Conservation (phyloP, 2,329 filamentous ascomycete genomes). For the Arthroderma uncinatum region DNA sequence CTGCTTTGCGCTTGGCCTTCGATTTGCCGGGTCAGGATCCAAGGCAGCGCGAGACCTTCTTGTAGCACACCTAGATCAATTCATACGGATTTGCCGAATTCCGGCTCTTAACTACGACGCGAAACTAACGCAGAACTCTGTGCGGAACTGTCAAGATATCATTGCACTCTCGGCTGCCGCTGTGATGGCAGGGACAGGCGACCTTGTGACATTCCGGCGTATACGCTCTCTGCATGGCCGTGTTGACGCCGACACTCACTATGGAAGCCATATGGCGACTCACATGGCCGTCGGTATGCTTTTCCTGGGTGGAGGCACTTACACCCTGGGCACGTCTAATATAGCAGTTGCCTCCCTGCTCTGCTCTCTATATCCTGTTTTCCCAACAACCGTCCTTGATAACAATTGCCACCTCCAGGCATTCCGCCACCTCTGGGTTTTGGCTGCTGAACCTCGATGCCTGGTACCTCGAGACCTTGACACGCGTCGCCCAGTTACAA, state of each 20-base stretch:
- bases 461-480: slow-evolving; percentile 79
- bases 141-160: slow-evolving; percentile 83
- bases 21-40: slow-evolving; percentile 63
- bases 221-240: slow-evolving; percentile 80
- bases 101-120: slow-evolving; percentile 62
- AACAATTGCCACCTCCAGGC: slow-evolving; percentile 92
- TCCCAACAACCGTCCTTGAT: slow-evolving; percentile 79
- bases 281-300: slow-evolving; percentile 85
- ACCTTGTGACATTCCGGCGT: slow-evolving; percentile 71
- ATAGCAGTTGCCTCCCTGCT: slow-evolving; percentile 76
- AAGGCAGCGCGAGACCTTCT: slow-evolving; percentile 65
- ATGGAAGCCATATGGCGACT: slow-evolving; percentile 84
- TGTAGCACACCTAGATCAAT: slow-evolving; percentile 72
- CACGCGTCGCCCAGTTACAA: slow-evolving; percentile 64
- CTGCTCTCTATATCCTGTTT: slow-evolving; percentile 87
- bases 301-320: slow-evolving; percentile 84
- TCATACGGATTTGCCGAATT: slow-evolving; percentile 64
- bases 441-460: slow-evolving; percentile 81
- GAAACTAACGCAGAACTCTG: slow-evolving; percentile 68
- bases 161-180: slow-evolving; percentile 70
- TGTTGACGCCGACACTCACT: slow-evolving; percentile 70
- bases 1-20: slow-evolving; percentile 62
- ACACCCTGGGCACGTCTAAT: slow-evolving; percentile 81
- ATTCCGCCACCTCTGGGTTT: slow-evolving; percentile 92
- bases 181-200: slow-evolving; percentile 93